These are phyloP conservation scores for Trichoderma sp. DNA, from an alignment of 2,329 filamentous ascomycete species.

Conservation along the genomic window DNA sequence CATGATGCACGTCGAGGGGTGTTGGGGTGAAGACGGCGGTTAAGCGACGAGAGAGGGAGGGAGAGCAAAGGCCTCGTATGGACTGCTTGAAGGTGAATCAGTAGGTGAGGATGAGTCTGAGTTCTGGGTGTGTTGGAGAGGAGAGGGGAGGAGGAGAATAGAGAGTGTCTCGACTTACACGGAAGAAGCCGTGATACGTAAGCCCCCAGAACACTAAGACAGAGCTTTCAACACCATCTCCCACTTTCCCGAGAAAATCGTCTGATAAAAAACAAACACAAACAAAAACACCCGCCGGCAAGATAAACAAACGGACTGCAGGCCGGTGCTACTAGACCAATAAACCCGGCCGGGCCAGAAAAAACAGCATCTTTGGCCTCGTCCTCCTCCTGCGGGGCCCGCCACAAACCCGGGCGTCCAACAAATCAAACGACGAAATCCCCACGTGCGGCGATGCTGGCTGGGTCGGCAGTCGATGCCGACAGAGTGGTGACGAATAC, in stretches of 20 bases:
- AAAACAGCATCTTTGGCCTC: neutral
- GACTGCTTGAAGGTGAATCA: neutral
- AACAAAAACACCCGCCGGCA: too few relatives aligned
- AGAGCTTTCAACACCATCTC: too few relatives aligned
- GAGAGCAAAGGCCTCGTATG: conserved; percentile 13
- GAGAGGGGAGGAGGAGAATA: too few relatives aligned
- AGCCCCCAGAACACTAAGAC: too few relatives aligned
- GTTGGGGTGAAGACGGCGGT: neutral
- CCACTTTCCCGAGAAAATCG: too few relatives aligned
- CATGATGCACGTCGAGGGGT: conserved; percentile 7
- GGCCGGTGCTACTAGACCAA: neutral
- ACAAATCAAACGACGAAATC: conserved; percentile 6
- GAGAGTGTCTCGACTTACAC: too few relatives aligned
- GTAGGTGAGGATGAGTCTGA: neutral
- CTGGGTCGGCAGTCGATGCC: conserved; percentile 22
- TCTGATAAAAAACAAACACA: too few relatives aligned
- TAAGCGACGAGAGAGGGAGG: neutral
- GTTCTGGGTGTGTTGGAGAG: neutral
- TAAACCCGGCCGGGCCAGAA: neutral
- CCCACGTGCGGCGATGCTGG: conserved; percentile 22
- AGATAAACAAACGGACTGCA: too few relatives aligned
- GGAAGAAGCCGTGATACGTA: too few relatives aligned
- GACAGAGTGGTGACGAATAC: conserved; percentile 1
- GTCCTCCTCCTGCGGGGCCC: conserved; percentile 6
- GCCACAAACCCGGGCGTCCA: neutral